A percentile compares a stretch with the other conserved stretches of the same genome.
These are phyloP conservation scores for Boletus insuetus DNA, from an alignment of 768 basidiomycete species.

Conservation along the genomic window DNA sequence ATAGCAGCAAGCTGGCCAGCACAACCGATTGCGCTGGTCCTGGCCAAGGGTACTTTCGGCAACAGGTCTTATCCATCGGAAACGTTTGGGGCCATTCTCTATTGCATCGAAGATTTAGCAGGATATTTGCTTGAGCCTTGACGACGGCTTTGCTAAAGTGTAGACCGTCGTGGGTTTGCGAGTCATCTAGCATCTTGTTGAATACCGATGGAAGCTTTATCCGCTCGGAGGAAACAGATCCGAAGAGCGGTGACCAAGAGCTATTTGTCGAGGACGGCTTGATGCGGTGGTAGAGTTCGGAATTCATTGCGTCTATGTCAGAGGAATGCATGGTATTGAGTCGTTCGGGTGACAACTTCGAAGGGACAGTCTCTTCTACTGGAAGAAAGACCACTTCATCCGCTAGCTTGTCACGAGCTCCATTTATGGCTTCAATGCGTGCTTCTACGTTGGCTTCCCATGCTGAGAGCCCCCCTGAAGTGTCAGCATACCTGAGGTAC, in stretches of 20 bases:
- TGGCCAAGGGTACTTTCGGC: slow-evolving; percentile 71
- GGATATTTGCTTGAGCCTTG: slow-evolving; percentile 67
- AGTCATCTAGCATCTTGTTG: slow-evolving; percentile 72
- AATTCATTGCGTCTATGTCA: slow-evolving; percentile 91
- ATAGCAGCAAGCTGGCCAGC: slow-evolving; percentile 44
- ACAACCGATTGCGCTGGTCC: slow-evolving; percentile 54
- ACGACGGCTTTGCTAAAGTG: slow-evolving; percentile 69
- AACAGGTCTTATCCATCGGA: slow-evolving; percentile 78
- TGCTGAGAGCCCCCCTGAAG: slow-evolving; percentile 69
- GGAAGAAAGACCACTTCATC: slow-evolving; percentile 79
- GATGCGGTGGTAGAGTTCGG: slow-evolving; percentile 72
- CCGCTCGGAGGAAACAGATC: slow-evolving; percentile 24
- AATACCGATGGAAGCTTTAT: slow-evolving; percentile 80
- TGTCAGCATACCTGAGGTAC: slow-evolving; percentile 75
- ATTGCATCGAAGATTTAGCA: slow-evolving; percentile 84
- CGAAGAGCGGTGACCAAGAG: slow-evolving; percentile 31
- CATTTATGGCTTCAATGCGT: slow-evolving; percentile 51
- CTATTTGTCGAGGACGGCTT: slow-evolving; percentile 30
- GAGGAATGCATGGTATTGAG: slow-evolving; percentile 66
- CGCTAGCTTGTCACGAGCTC: slow-evolving; percentile 44
- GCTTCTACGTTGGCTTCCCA: slow-evolving; percentile 77
- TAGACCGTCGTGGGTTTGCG: slow-evolving; percentile 79
- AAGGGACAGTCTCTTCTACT: slow-evolving; percentile 64
- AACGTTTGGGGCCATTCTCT: slow-evolving; percentile 57
- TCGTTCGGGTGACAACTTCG: slow-evolving; percentile 63